Evolutionary conservation across 1,284 basidiomycete genomes (phyloP), one percentile per base, ranked within the genome.

Genomic region (Boletus subluridellus): DNA sequence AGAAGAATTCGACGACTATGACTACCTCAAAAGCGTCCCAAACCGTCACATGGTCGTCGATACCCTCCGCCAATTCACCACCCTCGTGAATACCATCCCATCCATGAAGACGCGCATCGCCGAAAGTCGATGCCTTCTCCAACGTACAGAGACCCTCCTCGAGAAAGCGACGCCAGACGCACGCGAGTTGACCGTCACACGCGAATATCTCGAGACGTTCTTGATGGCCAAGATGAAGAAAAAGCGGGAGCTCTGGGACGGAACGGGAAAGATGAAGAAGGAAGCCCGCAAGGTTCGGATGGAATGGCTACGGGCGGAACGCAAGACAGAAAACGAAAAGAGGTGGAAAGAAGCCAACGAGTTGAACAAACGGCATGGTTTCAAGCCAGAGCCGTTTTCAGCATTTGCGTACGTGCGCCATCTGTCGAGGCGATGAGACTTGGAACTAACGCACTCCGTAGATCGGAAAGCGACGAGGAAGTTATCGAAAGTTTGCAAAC

Each of bases 221-320:
- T 38, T 71, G 15, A 26, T 70, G 24, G 67, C 26, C 45, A 71
- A 61, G 52, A 71, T 70, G 69, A 70, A 73, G 54, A 39, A 60
- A 30, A 70, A 67, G 38, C 61, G 50, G 8, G 69, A 73, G 14
- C 57, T 73, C 10, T 73, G 63, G 67, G 72, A 70, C 32, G 72
- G 72, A 49, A 69, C 72, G 39, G 74, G 67, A 7, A 63, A 39
- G 54, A 69, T 76, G 64, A 65, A 65, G 46, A 74, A 74, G 60
- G 57, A 59, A 45, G 50, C 58, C 30, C 69, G 70, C 55, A 77
- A 74, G 60, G 49, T 69, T 17, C 70, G 76, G 59, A 71, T 73
- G 58, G 71, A 69, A 53, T 75, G 68, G 71, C 63, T 71, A 49
- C 69, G 73, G 57, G 64, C 65, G 5, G 67, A 64, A 56, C 64